A percentile compares a stretch with the other conserved stretches of the same genome.
Conservation (phyloP, 176 grass and related monocot genomes). For the Zoysia japonica region DNA sequence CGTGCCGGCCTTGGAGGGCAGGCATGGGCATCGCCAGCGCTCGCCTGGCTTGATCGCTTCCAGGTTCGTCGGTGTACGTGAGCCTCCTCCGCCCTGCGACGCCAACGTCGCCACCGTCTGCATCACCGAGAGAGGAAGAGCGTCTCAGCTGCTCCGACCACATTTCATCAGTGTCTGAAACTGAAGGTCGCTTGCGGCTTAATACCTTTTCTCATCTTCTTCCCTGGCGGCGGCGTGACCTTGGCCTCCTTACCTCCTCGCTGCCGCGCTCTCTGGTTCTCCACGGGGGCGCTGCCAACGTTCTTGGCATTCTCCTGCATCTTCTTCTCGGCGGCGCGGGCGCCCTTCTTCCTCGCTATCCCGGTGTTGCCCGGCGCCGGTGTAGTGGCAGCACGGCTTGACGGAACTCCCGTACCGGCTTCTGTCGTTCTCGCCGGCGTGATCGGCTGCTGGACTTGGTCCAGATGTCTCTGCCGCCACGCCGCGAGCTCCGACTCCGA, state of each 20-base stretch:
- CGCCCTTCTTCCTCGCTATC: constrained; percentile 27
- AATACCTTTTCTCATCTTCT: constrained; percentile 44
- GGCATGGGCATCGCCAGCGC: constrained; percentile 4
- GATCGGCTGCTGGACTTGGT: constrained; percentile 10
- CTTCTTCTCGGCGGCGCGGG: constrained; percentile 5
- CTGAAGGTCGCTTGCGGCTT: neutral
- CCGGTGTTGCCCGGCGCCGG: neutral
- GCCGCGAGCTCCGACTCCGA: constrained; percentile 46
- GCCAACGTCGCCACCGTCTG: neutral
- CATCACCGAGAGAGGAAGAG: neutral
- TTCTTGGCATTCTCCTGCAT: neutral
- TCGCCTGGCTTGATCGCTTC: neutral
- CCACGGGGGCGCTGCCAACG: neutral
- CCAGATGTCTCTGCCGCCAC: constrained; percentile 47
- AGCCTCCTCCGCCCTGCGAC: constrained; percentile 18
- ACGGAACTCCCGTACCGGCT: neutral
- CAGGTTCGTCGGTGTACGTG: constrained; percentile 25
- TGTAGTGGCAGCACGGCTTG: neutral
- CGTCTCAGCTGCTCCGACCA: neutral
- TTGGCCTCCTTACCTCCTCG: constrained; percentile 21
- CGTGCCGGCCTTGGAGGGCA: constrained; percentile 1
- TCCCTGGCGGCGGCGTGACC: constrained; percentile 18
- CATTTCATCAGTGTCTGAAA: neutral
- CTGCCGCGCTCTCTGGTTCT: constrained; percentile 9
- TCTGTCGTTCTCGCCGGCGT: constrained; percentile 10